Percentiles rank a stretch among this genome's conserved stretches.
These are phyloP conservation scores for Eucalyptus albens DNA, from an alignment of 345 rosid species.

Conservation along the genomic window DNA sequence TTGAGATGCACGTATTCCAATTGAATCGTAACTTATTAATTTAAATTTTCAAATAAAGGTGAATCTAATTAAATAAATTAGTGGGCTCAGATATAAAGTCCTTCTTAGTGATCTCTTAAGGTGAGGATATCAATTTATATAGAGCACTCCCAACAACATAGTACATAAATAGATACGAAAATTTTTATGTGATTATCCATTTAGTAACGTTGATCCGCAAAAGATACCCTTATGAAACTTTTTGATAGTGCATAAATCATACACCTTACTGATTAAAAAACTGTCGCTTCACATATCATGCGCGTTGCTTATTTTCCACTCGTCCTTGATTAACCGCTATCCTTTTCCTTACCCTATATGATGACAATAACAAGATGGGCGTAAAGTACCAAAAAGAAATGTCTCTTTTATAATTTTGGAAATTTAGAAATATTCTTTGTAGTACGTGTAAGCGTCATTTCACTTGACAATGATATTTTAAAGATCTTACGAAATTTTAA, in stretches of 20 bases:
- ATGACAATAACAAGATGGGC: neutral
- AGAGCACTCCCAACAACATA: neutral
- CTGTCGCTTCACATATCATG: neutral
- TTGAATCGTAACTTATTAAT: too few species aligned
- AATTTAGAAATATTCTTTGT: neutral
- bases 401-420: neutral
- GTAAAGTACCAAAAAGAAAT: neutral
- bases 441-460: neutral
- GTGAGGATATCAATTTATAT: neutral
- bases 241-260: neutral
- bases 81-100: too few species aligned
- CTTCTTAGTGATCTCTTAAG: neutral
- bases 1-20: too few species aligned
- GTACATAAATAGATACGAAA: too few species aligned
- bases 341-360: neutral
- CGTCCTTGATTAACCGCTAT: neutral
- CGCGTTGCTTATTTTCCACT: neutral
- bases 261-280: neutral
- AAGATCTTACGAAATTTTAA: neutral
- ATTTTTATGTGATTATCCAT: neutral
- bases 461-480: neutral
- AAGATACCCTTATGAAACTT: too few species aligned
- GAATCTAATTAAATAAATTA: too few species aligned
- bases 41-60: too few species aligned
- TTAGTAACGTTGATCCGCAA: neutral